These are phyloP conservation scores for Ligustrum vulgare DNA, from an alignment of 257 asterid species.

Conservation along the genomic window DNA sequence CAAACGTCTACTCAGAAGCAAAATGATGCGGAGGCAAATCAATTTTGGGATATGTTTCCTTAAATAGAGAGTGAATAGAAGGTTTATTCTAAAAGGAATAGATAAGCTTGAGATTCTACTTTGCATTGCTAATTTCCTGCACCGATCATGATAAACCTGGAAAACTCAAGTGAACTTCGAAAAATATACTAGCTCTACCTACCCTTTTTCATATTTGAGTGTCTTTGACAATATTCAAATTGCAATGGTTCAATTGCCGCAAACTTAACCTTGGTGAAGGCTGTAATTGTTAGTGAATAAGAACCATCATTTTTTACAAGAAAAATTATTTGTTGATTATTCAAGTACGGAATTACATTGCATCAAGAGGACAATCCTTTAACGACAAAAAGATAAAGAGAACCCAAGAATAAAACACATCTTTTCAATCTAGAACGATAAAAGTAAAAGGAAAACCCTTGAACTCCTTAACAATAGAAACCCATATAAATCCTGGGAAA, in stretches of 20 bases:
- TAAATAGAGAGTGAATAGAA: not conserved
- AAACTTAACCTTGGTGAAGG: not conserved
- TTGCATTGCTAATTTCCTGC: not conserved
- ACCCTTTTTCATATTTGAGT: not conserved
- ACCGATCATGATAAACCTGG: not conserved
- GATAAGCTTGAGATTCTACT: not conserved
- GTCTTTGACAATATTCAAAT: not conserved
- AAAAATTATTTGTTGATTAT: not conserved
- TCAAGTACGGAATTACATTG: not conserved
- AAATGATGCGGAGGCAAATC: not conserved
- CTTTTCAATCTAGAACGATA: not conserved
- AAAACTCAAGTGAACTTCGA: not conserved
- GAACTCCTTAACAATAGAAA: not conserved
- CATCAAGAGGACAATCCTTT: not conserved
- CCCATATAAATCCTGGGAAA: not conserved
- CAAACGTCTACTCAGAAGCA: not conserved
- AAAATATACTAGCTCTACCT: not conserved
- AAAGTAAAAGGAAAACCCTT: not conserved
- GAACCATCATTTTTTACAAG: not conserved
- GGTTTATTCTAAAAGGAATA: not conserved
- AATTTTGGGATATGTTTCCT: not conserved
- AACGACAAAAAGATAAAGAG: not conserved
- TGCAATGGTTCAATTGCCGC: not conserved
- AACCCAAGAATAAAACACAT: not conserved
- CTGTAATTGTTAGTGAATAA: not conserved